Evolutionary conservation across 2,329 filamentous ascomycete genomes (phyloP).

Genomic region (Colletotrichum noveboracense): DNA sequence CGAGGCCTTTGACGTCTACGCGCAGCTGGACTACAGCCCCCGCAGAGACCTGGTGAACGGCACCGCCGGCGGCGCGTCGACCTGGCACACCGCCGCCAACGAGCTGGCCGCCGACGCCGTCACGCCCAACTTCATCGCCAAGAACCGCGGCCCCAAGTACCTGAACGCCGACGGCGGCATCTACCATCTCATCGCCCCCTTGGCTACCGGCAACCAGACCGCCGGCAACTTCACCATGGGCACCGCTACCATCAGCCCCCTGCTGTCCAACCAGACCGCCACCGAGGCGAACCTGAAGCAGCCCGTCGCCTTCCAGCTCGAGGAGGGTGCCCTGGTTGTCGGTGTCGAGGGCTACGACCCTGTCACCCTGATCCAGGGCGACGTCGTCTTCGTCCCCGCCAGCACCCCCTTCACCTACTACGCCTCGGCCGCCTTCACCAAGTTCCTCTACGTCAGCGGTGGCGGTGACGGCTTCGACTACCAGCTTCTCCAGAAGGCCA

Average conservation of each 20-base stretch:
- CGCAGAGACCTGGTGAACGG: constrained; percentile 46
- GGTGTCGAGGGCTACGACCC: constrained; percentile 26
- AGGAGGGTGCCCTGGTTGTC: constrained; percentile 29
- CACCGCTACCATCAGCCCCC: constrained; percentile 40
- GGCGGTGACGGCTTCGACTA: constrained; percentile 28
- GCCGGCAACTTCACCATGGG: constrained; percentile 47
- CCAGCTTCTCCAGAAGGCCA: constrained; percentile 20
- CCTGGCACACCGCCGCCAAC: constrained; percentile 44
- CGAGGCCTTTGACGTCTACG: constrained; percentile 46
- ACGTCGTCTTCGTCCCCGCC: constrained; percentile 30
- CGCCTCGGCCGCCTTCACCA: constrained; percentile 28
- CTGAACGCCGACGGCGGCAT: constrained; percentile 38
- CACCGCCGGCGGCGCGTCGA: constrained; percentile 33
- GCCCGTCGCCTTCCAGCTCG: constrained; percentile 28
- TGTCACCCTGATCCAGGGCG: constrained; percentile 27
- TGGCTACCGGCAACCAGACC: constrained; percentile 44
- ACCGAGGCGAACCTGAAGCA: background rate
- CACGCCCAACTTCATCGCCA: constrained; percentile 48
- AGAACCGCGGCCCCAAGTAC: constrained; percentile 50
- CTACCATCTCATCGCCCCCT: constrained; percentile 49
- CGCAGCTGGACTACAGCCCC: constrained; percentile 42
- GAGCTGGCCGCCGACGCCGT: constrained; percentile 31
- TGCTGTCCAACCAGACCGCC: constrained; percentile 2
- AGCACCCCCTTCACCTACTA: constrained; percentile 25
- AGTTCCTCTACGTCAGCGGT: constrained; percentile 30